These are phyloP conservation scores for Claviceps humidiphila DNA, from an alignment of 2,329 filamentous ascomycete species.

Conservation along the genomic window DNA sequence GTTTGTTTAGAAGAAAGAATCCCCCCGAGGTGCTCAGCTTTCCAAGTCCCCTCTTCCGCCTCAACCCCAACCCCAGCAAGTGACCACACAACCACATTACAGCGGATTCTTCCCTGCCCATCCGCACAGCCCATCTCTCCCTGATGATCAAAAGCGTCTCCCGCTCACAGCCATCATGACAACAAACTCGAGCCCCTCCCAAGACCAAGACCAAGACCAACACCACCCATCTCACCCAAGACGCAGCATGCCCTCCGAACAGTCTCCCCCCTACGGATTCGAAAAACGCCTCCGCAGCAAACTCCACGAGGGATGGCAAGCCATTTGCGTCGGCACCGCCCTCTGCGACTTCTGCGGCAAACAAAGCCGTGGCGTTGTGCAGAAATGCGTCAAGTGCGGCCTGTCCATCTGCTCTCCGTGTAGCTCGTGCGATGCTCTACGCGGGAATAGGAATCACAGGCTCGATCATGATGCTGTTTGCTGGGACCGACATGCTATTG, in stretches of 20 bases:
- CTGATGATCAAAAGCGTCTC: not conserved
- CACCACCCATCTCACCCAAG: not conserved
- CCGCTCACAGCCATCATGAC: not conserved
- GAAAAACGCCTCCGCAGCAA: constrained; percentile 4
- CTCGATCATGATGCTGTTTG: constrained; percentile 9
- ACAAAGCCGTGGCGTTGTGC: constrained; percentile 12
- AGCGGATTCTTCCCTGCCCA: not conserved
- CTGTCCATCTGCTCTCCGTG: constrained; percentile 13
- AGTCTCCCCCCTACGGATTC: not conserved
- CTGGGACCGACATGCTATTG: constrained; percentile 7
- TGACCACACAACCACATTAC: not conserved
- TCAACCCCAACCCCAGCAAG: not conserved
- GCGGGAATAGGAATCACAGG: constrained; percentile 9
- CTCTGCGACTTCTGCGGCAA: constrained; percentile 15
- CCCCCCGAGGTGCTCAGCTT: not conserved
- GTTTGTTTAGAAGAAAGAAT: not conserved
- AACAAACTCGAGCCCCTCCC: not conserved
- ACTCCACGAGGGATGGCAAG: constrained; percentile 11
- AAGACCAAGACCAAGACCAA: not conserved
- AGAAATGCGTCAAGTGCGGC: constrained; percentile 13
- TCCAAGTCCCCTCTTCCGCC: not conserved
- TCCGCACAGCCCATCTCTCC: not conserved
- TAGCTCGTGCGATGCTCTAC: constrained; percentile 7
- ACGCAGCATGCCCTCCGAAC: not conserved
- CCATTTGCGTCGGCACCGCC: constrained; percentile 12